Evolutionary conservation across 1,139 yeast genomes (phyloP), one percentile per base, ranked within the genome.

Genomic region (Candida pseudoviswanathii): DNA sequence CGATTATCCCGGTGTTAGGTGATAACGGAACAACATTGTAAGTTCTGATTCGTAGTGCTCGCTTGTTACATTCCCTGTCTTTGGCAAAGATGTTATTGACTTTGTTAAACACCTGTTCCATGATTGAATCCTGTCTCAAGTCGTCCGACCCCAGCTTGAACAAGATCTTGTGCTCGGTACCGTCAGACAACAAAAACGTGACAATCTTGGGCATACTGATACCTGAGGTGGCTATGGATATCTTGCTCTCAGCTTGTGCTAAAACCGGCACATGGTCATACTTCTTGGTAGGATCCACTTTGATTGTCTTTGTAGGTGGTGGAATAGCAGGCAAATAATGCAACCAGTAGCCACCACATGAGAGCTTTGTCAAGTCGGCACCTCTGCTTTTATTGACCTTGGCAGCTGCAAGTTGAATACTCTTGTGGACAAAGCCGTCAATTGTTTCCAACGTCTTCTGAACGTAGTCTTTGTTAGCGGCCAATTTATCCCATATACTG

Each of bases 31-130:
- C 81, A 1, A 94, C 97, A 54, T 86, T 87, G 65, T 95, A 95
- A 0, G 98, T 92, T 45, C 97, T 69, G 2, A 94, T 81, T 5
- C 78, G 72, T 47, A 94, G 69, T 1, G 75, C 68, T 16, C 94
- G 66, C 44, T 70, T 76, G 33, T 84, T 65, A 0, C 96, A 78
- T 41, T 80, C 81, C 46, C 77, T 74, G 59, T 88, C 84, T 33
- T 73, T 73, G 11, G 60, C 65, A 52, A 94, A 77, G 41, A 92
- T 79, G n/a, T 73, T 69, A 60, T 92, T 90, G 21, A 91, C 97
- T 62, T 91, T 89, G 27, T 78, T 86, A 65, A 95, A 95, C 1
- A 94, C 98, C 63, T 94, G 99, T 63, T 92, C 96, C 99, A 95
- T 95, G 53, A 94, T 89, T 0, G 96, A 89, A 67, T 95, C 99